Evolutionary conservation across 805 yeast genomes (phyloP), one percentile per base, ranked within the genome.

Genomic region (Saccharomyces eubayanus): DNA sequence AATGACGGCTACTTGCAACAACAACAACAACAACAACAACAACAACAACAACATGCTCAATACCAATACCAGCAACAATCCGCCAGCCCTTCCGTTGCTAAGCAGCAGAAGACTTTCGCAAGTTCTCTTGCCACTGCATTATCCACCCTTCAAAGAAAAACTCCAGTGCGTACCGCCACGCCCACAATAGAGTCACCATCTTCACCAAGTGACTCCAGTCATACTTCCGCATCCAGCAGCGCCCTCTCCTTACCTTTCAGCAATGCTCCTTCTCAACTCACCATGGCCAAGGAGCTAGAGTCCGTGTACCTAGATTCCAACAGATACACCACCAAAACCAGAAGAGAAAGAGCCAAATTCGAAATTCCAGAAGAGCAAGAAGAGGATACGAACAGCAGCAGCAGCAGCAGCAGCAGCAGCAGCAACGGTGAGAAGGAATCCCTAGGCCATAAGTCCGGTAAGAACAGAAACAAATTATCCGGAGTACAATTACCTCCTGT

Each of bases 401-500:
- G 46, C n/a, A 55, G 51, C 31, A 49, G 46, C 14, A 11, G 48
- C 24, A 28, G 43, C 21, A 8, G 43, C 5, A 36, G 21, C 9
- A 16, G 20, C 5, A 21, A 36, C 8, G 43, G 20, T 10, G 43
- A 36, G 43, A 8, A 16, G 10, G 43, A 36, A 16, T 36, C 43
- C 12, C 43, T 36, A 16, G 43, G 2, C 20, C 43, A 16, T 16
- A 16, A 36, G 16, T 16, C 24, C 2, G 20, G 43, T 6, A 36
- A 36, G 16, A 16, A 24, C 43, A 16, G 43, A 16, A 36, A 36
- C 12, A 36, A 36, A 8, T 16, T 36, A 21, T 36, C 43, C 16
- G 43, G 43, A 3, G 58, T 66, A 16, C 58, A 58, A 46, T 48
- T 66, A 36, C 70, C 70, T 16, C 65, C 69, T 9, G 55, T 66